A percentile compares a stretch with the other conserved stretches of the same genome.
These are phyloP conservation scores for Thermothielavioides terrestris DNA, from an alignment of 495 filamentous ascomycete genomes.

Conservation along the genomic window DNA sequence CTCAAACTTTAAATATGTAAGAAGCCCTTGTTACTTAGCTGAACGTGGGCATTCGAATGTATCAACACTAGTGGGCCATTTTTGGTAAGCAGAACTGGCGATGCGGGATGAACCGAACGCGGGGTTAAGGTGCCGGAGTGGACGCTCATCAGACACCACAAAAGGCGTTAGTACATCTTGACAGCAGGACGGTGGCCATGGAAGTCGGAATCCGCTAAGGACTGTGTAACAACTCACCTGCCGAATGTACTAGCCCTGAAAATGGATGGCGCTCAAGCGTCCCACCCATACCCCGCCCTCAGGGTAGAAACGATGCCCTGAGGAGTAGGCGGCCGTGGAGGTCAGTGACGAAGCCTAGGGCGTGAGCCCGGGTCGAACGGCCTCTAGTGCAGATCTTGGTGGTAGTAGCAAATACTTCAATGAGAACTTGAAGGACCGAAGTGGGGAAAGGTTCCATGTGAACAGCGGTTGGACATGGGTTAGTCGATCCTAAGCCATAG, in stretches of 20 bases:
- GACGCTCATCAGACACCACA: slow-evolving; percentile 63
- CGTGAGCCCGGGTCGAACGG: background rate
- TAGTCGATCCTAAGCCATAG: background rate
- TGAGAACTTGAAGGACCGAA: background rate
- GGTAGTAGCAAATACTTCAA: slow-evolving; percentile 1
- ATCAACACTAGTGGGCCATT: slow-evolving; percentile 58
- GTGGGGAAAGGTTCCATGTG: background rate
- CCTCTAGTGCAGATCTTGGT: background rate
- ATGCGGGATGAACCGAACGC: slow-evolving; percentile 62
- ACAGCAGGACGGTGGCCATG: slow-evolving; percentile 56
- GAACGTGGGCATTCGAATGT: slow-evolving; percentile 62
- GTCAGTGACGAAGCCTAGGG: background rate
- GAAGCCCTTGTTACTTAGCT: slow-evolving; percentile 63
- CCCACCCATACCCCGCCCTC: background rate
- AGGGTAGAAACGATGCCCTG: background rate
- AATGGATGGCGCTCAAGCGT: background rate
- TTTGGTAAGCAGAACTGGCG: slow-evolving; percentile 64
- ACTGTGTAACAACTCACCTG: slow-evolving; percentile 52
- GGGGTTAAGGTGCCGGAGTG: slow-evolving; percentile 64
- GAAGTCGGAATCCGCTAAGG: slow-evolving; percentile 55
- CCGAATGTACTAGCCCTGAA: background rate
- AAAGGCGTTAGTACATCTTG: slow-evolving; percentile 57
- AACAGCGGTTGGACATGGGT: background rate
- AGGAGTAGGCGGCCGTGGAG: background rate
- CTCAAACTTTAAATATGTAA: slow-evolving; percentile 73